phyloP scores from a whole-genome alignment of 1,284 basidiomycete genomes.

The Leccinum pseudoinsigne region DNA sequence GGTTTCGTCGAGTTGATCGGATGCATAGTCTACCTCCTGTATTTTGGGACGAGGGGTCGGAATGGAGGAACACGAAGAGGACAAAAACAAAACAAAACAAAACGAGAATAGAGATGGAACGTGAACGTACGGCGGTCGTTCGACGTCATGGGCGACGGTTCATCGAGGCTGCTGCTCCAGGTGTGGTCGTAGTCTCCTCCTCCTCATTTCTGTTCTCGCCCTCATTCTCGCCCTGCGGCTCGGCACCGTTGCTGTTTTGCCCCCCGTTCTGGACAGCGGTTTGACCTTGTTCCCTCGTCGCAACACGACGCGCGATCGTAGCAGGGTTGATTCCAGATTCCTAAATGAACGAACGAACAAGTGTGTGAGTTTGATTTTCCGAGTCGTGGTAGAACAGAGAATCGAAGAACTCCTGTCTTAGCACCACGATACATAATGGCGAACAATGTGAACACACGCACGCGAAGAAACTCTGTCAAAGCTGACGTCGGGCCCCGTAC shows the following conservation, averaged over 20 bases:
- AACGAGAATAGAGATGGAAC: background rate
- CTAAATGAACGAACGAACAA: conserved; percentile 36
- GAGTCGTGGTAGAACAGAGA: background rate
- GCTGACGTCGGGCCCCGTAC: conserved; percentile 91
- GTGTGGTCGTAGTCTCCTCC: background rate
- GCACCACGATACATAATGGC: background rate
- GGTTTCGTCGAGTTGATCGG: conserved; percentile 71
- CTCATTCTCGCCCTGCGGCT: conserved; percentile 8
- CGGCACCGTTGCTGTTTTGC: conserved; percentile 34
- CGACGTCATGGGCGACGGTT: conserved; percentile 13
- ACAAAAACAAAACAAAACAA: background rate
- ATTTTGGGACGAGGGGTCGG: background rate
- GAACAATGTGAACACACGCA: conserved; percentile 43
- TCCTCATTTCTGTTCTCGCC: conserved; percentile 6
- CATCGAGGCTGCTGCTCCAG: conserved; percentile 9
- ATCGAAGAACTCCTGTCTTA: background rate
- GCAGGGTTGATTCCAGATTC: conserved; percentile 78
- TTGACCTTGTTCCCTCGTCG: conserved; percentile 41
- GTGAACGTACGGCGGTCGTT: conserved; percentile 8
- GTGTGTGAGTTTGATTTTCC: background rate
- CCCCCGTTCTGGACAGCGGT: conserved; percentile 35
- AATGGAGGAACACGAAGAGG: background rate
- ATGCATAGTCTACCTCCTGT: conserved; percentile 57
- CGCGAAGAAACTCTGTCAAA: conserved; percentile 88
- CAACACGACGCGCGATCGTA: conserved; percentile 60